A percentile compares a stretch with the other conserved stretches of the same genome.
These are phyloP conservation scores for Blastobotrys proliferans DNA, from an alignment of 1,139 yeast genomes.

Conservation along the genomic window DNA sequence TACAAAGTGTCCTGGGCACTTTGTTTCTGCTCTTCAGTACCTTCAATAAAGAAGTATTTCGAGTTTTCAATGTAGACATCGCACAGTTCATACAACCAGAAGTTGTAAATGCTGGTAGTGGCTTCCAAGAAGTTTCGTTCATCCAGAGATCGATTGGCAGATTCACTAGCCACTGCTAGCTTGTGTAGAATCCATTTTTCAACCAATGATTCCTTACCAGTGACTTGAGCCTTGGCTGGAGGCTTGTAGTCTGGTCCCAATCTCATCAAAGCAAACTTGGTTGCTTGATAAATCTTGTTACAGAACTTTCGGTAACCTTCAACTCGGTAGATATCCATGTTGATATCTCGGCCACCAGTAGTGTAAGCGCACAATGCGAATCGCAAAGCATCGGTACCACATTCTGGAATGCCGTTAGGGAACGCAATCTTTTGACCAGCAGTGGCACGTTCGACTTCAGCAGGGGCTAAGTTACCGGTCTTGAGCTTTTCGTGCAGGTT, in stretches of 20 bases:
- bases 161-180: slow-evolving; percentile 65
- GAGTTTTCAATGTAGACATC: slow-evolving; percentile 98
- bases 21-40: slow-evolving; percentile 74
- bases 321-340: slow-evolving; percentile 91
- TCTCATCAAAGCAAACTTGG: slow-evolving; percentile 92
- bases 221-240: slow-evolving; percentile 54
- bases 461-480: slow-evolving; percentile 83
- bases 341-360: slow-evolving; percentile 98
- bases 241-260: slow-evolving; percentile 86
- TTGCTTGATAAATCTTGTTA: slow-evolving; percentile 98
- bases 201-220: slow-evolving; percentile 86
- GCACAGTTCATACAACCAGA: slow-evolving; percentile 92
- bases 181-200: slow-evolving; percentile 96
- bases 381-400: slow-evolving; percentile 98
- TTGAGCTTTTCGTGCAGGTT: slow-evolving; percentile 73
- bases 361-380: slow-evolving; percentile 98
- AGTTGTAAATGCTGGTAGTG: slow-evolving; percentile 81
- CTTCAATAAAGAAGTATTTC: slow-evolving; percentile 86
- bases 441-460: slow-evolving; percentile 81
- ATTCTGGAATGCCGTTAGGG: slow-evolving; percentile 97
- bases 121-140: slow-evolving; percentile 85
- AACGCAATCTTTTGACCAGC: slow-evolving; percentile 85
- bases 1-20: slow-evolving; percentile 93
- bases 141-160: slow-evolving; percentile 64
- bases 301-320: slow-evolving; percentile 99